Base-by-base conservation (phyloP, 176 grass and related monocot species). In the Juncus effusus region DNA sequence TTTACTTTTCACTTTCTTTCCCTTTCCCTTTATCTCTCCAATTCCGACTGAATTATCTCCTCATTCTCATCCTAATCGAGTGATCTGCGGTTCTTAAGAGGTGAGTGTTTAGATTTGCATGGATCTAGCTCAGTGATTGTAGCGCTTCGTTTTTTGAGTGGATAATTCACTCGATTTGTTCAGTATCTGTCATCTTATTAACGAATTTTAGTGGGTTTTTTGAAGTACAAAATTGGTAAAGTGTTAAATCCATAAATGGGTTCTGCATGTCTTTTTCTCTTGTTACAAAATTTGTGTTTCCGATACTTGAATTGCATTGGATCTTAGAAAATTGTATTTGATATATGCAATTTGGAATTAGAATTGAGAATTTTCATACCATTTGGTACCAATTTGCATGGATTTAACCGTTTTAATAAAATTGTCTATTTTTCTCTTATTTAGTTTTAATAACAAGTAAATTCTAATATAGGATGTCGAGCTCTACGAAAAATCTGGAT, bases 401-500 rank as follows among this genome's bases (percentile, higher is more conserved):
- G 19, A 28, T 28, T 28, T 28, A 28, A 28, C 19, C 19, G 1
- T 28, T 28, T 28, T 28, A 28, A 28, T 28, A 28, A 28, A 28
- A 28, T 28, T 28, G 19, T 28, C 19, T 28, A 28, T 28, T 28
- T 28, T 28, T 28, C 19, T 28, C 19, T 28, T 28, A 28, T 28
- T 28, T 28, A 28, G 0, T 28, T 28, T 28, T 28, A 28, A 0
- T 28, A 28, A 28, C 19, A 28, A 28, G 19, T 28, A 51, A 54
- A 36, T 40, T 55, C n/a, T 67, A 8, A 35, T 50, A 67, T 36
- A 51, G 59, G 28, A 80, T 80, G 78, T 57, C 69, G 57, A 4
- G 8, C 39, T 38, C 76, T 49, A 59, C 69, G 50, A 80, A 80
- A 74, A 15, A 16, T 63, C 42, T 72, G 47, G 78, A 80, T 80